Evolutionary conservation across 345 rosid species (phyloP).

Genomic region (rapeseed (Brassica napus)): Da-Ae NC_063438.1:13912501-13913000

Average conservation of each 20-base stretch:
- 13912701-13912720: not conserved
- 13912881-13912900: not conserved
- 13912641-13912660: slow-evolving; percentile 51
- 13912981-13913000: too few relatives aligned
- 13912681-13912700: not conserved
- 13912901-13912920: not conserved
- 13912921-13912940: not conserved
- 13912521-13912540: slow-evolving; percentile 64
- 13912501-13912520: slow-evolving; percentile 76
- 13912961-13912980: not conserved
- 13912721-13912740: not conserved
- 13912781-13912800: not conserved
- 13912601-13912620: slow-evolving; percentile 61
- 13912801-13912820: not conserved
- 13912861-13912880: not conserved
- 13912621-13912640: slow-evolving; percentile 68
- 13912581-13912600: slow-evolving; percentile 78
- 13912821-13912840: not conserved
- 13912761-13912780: not conserved
- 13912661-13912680: slow-evolving; percentile 7
- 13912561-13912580: slow-evolving; percentile 85
- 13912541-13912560: slow-evolving; percentile 70
- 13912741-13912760: not conserved
- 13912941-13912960: not conserved
- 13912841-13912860: not conserved